These are phyloP conservation scores for Corinectria fuckeliana DNA, from an alignment of 2,329 filamentous ascomycete genomes.

Conservation along the genomic window DNA sequence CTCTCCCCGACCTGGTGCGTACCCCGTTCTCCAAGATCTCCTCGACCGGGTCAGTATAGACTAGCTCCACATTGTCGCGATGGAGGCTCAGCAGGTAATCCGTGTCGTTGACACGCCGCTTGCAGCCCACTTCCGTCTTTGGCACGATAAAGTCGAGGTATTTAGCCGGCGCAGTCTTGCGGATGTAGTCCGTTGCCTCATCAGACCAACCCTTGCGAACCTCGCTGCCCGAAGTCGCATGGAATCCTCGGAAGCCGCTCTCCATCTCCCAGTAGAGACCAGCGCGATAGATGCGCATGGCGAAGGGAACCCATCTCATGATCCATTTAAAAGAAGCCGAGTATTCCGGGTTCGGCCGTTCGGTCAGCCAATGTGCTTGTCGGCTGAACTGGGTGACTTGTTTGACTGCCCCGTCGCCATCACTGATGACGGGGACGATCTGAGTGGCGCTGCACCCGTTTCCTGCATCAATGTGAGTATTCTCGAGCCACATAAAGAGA, in stretches of 20 bases:
- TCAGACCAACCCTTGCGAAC: constrained; percentile 25
- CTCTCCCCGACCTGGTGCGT: constrained; percentile 24
- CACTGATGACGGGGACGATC: constrained; percentile 32
- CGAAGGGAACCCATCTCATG: constrained; percentile 34
- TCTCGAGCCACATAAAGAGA: too few relatives aligned
- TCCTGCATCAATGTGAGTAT: constrained; percentile 3
- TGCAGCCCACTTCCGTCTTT: constrained; percentile 44
- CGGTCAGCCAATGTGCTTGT: constrained; percentile 54
- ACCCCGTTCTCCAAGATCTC: constrained; percentile 23
- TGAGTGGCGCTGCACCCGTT: constrained; percentile 40
- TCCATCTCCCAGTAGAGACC: constrained; percentile 32
- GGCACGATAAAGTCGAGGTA: constrained; percentile 43
- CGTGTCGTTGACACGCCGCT: constrained; percentile 44
- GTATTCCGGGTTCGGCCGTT: constrained; percentile 33
- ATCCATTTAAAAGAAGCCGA: constrained; percentile 31
- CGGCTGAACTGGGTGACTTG: constrained; percentile 56
- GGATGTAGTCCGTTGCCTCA: constrained; percentile 37
- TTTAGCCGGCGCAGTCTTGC: constrained; percentile 31
- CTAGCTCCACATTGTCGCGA: constrained; percentile 39
- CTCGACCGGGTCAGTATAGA: constrained; percentile 28
- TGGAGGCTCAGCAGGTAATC: constrained; percentile 42
- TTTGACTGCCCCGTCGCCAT: constrained; percentile 37
- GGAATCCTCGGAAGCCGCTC: constrained; percentile 33
- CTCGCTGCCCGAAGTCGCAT: constrained; percentile 13
- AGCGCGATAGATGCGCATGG: constrained; percentile 29